Conservation (phyloP, 2,329 filamentous ascomycete genomes). For the Chalaropsis ovoidea region DNA sequence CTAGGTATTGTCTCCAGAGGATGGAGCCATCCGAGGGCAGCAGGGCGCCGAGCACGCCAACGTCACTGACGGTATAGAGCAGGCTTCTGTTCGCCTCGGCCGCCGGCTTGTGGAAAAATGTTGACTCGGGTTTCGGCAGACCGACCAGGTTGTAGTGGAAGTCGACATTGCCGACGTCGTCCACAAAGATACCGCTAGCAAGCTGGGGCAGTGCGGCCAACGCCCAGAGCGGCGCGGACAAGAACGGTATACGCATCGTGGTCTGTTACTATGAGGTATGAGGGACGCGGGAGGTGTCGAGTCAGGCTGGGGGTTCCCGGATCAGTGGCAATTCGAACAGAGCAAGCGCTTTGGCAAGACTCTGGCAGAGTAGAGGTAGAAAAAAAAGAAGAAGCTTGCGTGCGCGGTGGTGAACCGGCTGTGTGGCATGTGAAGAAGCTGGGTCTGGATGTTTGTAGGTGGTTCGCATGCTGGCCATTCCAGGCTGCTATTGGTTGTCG, state of each 20-base stretch:
- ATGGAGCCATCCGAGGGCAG: slow-evolving; percentile 77
- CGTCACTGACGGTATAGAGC: slow-evolving; percentile 81
- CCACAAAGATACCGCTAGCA: slow-evolving; percentile 61
- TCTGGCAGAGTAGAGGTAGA: neutral
- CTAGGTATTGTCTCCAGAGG: slow-evolving; percentile 74
- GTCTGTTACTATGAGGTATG: neutral
- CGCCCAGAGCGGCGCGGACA: slow-evolving; percentile 29
- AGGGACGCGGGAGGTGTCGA: neutral
- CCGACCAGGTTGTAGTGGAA: slow-evolving; percentile 88
- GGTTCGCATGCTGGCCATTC: slow-evolving; percentile 8
- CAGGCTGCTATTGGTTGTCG: neutral
- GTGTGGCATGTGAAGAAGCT: slow-evolving; percentile 9
- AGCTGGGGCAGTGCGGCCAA: slow-evolving; percentile 35
- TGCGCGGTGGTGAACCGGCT: neutral
- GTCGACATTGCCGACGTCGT: slow-evolving; percentile 86
- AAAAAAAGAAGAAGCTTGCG: neutral
- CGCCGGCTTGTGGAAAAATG: slow-evolving; percentile 87
- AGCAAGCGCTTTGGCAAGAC: neutral
- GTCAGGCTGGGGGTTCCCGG: neutral
- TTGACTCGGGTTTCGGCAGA: slow-evolving; percentile 67
- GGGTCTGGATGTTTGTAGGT: neutral
- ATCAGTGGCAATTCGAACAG: neutral
- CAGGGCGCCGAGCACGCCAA: slow-evolving; percentile 72
- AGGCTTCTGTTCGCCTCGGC: slow-evolving; percentile 74
- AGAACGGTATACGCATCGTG: slow-evolving; percentile 12